phyloP scores from a whole-genome alignment of 345 rosid genomes.

The Ricinus communis region DNA sequence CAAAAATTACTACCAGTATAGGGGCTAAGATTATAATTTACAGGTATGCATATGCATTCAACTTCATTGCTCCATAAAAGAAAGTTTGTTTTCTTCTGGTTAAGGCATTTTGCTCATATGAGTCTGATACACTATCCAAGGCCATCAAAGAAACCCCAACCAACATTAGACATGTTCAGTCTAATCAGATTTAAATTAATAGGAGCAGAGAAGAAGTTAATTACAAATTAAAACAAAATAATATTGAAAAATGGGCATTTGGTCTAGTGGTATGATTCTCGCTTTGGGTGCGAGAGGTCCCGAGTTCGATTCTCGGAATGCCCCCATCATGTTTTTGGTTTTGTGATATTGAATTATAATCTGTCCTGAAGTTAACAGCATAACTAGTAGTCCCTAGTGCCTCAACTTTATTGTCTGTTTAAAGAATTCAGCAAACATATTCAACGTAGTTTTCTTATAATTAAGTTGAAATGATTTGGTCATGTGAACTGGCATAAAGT shows the following conservation, averaged over 20 bases:
- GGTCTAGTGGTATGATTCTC: slow-evolving; percentile 89
- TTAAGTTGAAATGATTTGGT: background rate
- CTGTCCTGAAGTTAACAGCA: background rate
- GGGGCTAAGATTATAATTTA: too few relatives aligned
- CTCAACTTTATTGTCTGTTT: background rate
- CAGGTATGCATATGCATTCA: too few relatives aligned
- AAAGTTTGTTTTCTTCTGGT: too few relatives aligned
- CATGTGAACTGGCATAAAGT: background rate
- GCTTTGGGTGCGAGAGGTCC: slow-evolving; percentile 90
- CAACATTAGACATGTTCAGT: background rate
- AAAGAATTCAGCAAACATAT: background rate
- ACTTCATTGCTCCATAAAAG: too few relatives aligned
- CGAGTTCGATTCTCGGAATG: slow-evolving; percentile 58
- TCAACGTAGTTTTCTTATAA: background rate
- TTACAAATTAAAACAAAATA: background rate
- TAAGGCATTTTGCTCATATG: background rate
- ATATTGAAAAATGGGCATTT: slow-evolving; percentile 35
- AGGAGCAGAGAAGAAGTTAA: background rate
- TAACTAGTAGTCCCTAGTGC: background rate
- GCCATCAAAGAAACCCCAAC: background rate
- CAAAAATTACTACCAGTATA: too few relatives aligned
- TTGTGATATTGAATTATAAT: background rate
- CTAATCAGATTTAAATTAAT: background rate
- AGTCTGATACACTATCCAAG: background rate
- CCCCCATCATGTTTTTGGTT: background rate